These are phyloP conservation scores for Cryomyces antarcticus DNA, from an alignment of 495 filamentous ascomycete genomes.

Conservation along the genomic window DNA sequence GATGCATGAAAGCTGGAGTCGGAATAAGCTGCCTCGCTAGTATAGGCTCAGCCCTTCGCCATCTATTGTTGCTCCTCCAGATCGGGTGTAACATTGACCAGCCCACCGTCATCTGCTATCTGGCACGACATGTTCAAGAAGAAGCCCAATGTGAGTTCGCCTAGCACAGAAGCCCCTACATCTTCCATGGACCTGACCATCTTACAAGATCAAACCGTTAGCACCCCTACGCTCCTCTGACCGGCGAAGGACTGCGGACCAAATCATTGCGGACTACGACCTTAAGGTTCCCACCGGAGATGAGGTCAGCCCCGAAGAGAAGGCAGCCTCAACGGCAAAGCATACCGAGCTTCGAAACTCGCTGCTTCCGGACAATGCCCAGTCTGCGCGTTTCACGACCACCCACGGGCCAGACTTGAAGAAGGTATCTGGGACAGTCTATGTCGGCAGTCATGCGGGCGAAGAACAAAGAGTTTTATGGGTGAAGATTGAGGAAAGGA, in stretches of 20 bases:
- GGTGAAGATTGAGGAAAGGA: conserved; percentile 43
- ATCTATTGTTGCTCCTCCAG: too few relatives aligned
- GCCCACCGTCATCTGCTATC: too few relatives aligned
- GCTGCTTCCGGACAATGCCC: conserved; percentile 42
- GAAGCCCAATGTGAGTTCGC: conserved; percentile 39
- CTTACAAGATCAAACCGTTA: conserved; percentile 42
- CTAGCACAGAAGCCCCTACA: not conserved
- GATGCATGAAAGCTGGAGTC: too few relatives aligned
- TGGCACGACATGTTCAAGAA: conserved; percentile 48
- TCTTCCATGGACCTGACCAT: not conserved
- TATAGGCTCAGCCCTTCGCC: too few relatives aligned
- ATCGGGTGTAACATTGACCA: too few relatives aligned
- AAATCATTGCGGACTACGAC: conserved; percentile 43
- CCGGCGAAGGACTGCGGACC: conserved; percentile 46
- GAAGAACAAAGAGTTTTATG: conserved; percentile 48
- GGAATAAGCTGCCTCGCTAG: too few relatives aligned
- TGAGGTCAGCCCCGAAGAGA: conserved; percentile 20
- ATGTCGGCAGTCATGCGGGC: conserved; percentile 34
- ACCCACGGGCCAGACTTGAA: conserved; percentile 45
- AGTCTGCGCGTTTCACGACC: conserved; percentile 48
- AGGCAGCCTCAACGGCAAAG: conserved; percentile 22
- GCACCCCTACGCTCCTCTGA: conserved; percentile 52
- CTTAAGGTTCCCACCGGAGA: conserved; percentile 25
- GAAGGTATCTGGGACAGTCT: conserved; percentile 43
- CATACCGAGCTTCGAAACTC: conserved; percentile 37